Base-by-base conservation (phyloP, 2,329 filamentous ascomycete genomes). In the Fusarium haematococcum region DNA sequence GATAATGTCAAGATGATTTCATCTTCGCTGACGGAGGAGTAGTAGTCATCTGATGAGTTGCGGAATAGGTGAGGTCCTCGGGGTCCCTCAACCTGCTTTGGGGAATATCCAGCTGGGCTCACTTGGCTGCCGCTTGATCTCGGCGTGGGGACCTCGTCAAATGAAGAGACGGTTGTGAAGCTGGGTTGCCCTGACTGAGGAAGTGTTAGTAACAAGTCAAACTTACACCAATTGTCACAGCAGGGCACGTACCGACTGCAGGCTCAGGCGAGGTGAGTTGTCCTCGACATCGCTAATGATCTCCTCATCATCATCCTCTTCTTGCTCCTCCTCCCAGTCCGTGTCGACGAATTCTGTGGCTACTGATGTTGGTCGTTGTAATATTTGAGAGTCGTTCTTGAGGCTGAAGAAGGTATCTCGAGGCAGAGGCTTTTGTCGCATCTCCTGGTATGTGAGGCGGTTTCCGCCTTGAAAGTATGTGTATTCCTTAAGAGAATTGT, bases 41-140 rank as follows among this genome's bases (percentile, higher is more conserved):
- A 52, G 68, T 76, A 79, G 43, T 5, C 25, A 48, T 48, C 50
- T 75, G 63, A 33, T 91, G 93, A 95, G 69, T 88, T 89, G 75
- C 94, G 91, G 83, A 98, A 98, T 18, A 98, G 88, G 84, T 98
- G 95, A 11, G 95, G 95, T 2, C 95, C 95, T 75, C 89, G 89
- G 3, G 95, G 95, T 1, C 95, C 95, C 80, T 95, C 89, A 8
- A 96, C 91, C 35, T 91, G 88, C 81, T 93, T 93, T 45, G 83
- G 77, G n/a, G 88, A 88, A 69, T 89, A 84, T 52, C 91, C 88
- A 74, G 92, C 88, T 60, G 90, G 94, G 32, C 87, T 86, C 71
- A 87, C 88, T 70, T 90, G 88, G 73, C 89, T 87, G 75, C 88
- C 88, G 77, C 85, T 89, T 54, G 93, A 93, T 71, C 90, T 89